Conservation (phyloP, 202 grass and related monocot genomes). For the Zoysia matrella region DNA sequence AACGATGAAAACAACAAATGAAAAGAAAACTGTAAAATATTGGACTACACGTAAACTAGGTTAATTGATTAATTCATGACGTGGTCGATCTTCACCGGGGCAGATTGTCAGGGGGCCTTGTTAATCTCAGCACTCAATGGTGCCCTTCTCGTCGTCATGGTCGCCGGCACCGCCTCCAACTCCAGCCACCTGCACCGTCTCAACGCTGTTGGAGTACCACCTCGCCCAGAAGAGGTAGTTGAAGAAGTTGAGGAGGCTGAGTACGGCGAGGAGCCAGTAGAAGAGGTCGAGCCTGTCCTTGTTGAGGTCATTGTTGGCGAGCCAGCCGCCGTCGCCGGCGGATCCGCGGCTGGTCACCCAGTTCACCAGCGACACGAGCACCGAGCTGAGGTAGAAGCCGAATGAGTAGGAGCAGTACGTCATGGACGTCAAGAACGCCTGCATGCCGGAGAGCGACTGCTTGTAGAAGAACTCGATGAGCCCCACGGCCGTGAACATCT, state of each 20-base stretch:
- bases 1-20: neutral
- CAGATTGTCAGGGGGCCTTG: neutral
- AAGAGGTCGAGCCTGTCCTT: slow-evolving; percentile 86
- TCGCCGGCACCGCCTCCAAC: slow-evolving; percentile 24
- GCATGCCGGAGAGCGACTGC: slow-evolving; percentile 83
- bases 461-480: slow-evolving; percentile 99
- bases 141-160: slow-evolving; percentile 40
- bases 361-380: slow-evolving; percentile 84
- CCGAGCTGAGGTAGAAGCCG: slow-evolving; percentile 90
- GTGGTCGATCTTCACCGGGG: neutral
- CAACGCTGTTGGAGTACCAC: slow-evolving; percentile 70
- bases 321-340: slow-evolving; percentile 48
- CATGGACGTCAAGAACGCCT: slow-evolving; percentile 90
- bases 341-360: slow-evolving; percentile 45
- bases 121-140: slow-evolving; percentile 17
- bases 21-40: neutral
- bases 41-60: slow-evolving; percentile 35
- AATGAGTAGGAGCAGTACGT: slow-evolving; percentile 99
- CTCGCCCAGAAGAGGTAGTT: slow-evolving; percentile 82
- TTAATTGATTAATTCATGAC: slow-evolving; percentile 47
- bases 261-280: slow-evolving; percentile 77
- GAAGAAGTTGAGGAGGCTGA: slow-evolving; percentile 82
- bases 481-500: slow-evolving; percentile 98
- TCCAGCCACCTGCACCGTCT: slow-evolving; percentile 46
- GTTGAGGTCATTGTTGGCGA: slow-evolving; percentile 81